phyloP scores from a whole-genome alignment of 176 grass and related monocot species.

The Lolium multiflorum region DNA sequence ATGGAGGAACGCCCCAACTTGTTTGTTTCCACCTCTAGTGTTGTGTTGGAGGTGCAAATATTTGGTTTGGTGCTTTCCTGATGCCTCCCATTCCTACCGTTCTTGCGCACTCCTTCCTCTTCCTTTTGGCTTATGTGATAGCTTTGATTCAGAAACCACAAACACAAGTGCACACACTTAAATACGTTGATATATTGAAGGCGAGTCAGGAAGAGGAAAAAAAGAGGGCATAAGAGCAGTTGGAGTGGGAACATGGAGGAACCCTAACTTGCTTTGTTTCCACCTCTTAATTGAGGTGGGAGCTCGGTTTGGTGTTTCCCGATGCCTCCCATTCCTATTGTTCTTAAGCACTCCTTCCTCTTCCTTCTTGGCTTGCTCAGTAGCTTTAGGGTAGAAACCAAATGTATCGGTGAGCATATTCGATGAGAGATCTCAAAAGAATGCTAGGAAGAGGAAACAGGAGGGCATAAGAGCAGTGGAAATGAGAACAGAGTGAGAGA shows the following conservation, averaged over 20 bases:
- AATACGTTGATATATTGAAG: neutral
- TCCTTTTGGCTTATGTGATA: slow-evolving; percentile 2
- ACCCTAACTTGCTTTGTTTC: neutral
- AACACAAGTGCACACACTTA: neutral
- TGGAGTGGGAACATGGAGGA: slow-evolving; percentile 42
- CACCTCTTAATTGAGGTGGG: neutral
- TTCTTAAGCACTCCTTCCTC: slow-evolving; percentile 42
- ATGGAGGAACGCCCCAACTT: slow-evolving; percentile 43
- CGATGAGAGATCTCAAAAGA: neutral
- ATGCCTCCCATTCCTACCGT: slow-evolving; percentile 35
- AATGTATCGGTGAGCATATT: neutral
- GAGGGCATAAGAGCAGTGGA: slow-evolving; percentile 30
- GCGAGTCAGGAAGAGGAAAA: slow-evolving; percentile 45
- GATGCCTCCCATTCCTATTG: slow-evolving; percentile 47
- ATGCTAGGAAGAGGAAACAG: slow-evolving; percentile 39
- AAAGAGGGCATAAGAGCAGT: slow-evolving; percentile 37
- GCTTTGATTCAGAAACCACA: neutral
- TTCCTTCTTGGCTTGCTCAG: slow-evolving; percentile 28
- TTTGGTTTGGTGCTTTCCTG: slow-evolving; percentile 24
- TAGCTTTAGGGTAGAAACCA: neutral
- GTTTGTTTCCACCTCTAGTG: slow-evolving; percentile 8
- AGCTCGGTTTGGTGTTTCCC: slow-evolving; percentile 21
- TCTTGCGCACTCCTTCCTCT: slow-evolving; percentile 21
- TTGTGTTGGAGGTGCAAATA: neutral
- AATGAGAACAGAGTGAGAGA: slow-evolving; percentile 28